Base-by-base conservation (phyloP, 345 rosid genomes). In the Citropsis articulata region DNA sequence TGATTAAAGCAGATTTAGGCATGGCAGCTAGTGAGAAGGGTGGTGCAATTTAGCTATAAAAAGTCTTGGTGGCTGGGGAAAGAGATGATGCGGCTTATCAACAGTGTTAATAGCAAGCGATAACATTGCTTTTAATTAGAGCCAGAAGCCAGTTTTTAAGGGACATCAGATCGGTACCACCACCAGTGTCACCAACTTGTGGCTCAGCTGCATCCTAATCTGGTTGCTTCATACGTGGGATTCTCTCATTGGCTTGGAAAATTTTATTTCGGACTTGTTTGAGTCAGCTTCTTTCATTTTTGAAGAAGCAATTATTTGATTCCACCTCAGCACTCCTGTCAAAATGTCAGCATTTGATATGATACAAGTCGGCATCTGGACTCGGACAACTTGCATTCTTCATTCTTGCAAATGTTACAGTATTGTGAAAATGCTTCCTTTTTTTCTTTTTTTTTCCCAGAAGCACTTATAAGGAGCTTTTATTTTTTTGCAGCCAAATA, bases 191-290 rank as follows among this genome's bases (percentile, higher is more conserved):
- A 3, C 6, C 36, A 53, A 73, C 53, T 45, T 83, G 84, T 71
- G 86, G 84, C 24, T 78, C 68, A 69, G 70, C 10, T 79, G 56
- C 78, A 82, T 82, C 81, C 85, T 84, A 18, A 84, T 86, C 85
- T 67, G 2, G 48, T 31, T 24, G n/a, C 69, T 35, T 40, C 57
- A 61, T 25, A 72, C 35, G 48, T 77, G 84, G 79, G 79, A 3
- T 18, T 1, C 2, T 76, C 21, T 1, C 9, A 84, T 79, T 84
- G 87, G 86, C 45, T 9, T 2, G 1, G 0, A 55, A 33, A 75
- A 74, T 75, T 70, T 67, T 57, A 48, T 55, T 7, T 7, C 5
- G 30, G 16, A 18, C 33, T 64, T 69, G 69, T 77, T 73, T 60
- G 38, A 40, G 79, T 81, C 86, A 70, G 70, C 76, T 24, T 71